Conservation (phyloP, 106 monocot genomes). For the Dioscorea dumetorum region DNA sequence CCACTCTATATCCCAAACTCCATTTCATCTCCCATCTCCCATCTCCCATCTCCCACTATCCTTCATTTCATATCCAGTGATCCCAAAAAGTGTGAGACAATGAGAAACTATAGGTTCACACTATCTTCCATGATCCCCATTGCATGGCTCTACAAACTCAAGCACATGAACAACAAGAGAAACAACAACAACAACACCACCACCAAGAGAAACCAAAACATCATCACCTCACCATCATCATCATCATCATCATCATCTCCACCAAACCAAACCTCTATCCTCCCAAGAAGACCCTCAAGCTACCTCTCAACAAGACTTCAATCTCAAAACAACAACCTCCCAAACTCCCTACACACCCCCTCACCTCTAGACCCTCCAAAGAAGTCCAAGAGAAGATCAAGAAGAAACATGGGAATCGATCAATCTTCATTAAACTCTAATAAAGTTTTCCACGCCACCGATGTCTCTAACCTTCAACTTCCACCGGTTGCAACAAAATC, state of each 20-base stretch:
- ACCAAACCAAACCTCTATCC: neutral
- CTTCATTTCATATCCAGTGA: neutral
- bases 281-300: constrained; percentile 53
- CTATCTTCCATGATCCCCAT: constrained; percentile 9
- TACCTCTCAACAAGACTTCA: constrained; percentile 37
- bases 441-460: neutral
- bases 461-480: constrained; percentile 18
- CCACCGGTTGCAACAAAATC: constrained; percentile 59
- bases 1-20: no score
- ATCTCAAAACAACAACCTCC: constrained; percentile 7
- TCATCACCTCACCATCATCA: no score
- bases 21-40: neutral
- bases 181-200: no score
- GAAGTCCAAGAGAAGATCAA: constrained; percentile 19
- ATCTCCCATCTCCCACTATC: neutral
- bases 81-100: neutral
- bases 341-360: constrained; percentile 20
- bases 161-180: no score
- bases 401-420: constrained; percentile 6
- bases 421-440: neutral
- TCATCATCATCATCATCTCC: no score
- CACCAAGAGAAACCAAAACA: neutral
- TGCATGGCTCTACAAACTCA: constrained; percentile 21
- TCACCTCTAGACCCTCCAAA: constrained; percentile 20
- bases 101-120: constrained; percentile 14